Evolutionary conservation across 108 stramenopile genomes (phyloP).

Genomic region (Stephanodiscus triporus): DNA sequence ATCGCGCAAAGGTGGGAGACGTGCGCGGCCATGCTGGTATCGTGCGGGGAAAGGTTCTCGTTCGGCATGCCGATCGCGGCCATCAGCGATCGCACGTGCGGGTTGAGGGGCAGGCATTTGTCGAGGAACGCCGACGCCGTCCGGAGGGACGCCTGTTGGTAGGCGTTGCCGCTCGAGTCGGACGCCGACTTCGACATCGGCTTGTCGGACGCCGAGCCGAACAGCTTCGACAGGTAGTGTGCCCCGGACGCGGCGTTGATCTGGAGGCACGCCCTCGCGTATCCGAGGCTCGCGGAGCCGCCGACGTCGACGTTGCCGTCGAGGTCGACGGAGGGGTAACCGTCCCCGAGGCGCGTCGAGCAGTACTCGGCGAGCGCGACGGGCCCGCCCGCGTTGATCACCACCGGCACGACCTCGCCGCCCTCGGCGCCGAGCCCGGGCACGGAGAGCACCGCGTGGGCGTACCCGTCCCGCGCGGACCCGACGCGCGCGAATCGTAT

Average conservation of each 20-base stretch:
- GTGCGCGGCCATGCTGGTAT: conserved; percentile 87
- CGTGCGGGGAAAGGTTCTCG: conserved; percentile 78
- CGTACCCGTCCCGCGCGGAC: conserved; percentile 66
- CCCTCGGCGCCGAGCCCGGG: conserved; percentile 70
- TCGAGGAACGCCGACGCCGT: conserved; percentile 72
- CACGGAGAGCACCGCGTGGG: conserved; percentile 80
- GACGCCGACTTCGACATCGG: conserved; percentile 24
- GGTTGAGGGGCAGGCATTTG: conserved; percentile 72
- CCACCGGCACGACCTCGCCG: conserved; percentile 54
- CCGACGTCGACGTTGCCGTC: conserved; percentile 57
- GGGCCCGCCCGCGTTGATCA: conserved; percentile 60
- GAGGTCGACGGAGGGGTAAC: conserved; percentile 57
- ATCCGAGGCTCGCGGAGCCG: conserved; percentile 64
- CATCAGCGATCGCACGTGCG: conserved; percentile 80
- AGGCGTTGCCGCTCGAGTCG: conserved; percentile 37
- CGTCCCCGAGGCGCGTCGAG: conserved; percentile 71
- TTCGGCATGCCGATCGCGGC: conserved; percentile 84
- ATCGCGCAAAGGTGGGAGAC: conserved; percentile 70
- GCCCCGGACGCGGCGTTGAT: conserved; percentile 67
- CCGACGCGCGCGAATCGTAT: conserved; percentile 85
- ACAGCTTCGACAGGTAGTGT: conserved; percentile 78
- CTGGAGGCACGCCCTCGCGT: conserved; percentile 59
- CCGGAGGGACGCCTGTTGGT: conserved; percentile 67
- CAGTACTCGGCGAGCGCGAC: conserved; percentile 67
- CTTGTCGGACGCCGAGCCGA: conserved; percentile 49